phyloP scores from a whole-genome alignment of 2,329 filamentous ascomycete genomes.

The Esteya vermicola region DNA sequence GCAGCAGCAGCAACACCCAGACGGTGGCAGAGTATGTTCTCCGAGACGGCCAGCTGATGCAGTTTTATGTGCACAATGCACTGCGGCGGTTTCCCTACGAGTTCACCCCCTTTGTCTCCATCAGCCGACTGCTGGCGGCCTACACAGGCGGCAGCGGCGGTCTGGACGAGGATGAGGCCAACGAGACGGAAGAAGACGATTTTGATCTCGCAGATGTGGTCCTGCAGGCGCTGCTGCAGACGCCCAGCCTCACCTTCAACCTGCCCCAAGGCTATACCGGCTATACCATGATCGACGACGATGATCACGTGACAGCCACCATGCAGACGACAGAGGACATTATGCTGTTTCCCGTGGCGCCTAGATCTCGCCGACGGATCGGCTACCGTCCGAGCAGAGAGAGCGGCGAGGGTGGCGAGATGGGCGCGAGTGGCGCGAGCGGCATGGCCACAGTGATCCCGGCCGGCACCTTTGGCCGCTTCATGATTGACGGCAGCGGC shows the following conservation, averaged over 20 bases:
- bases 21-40: conserved; percentile 29
- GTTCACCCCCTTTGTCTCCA: conserved; percentile 36
- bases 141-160: too few species aligned
- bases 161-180: conserved; percentile 21
- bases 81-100: conserved; percentile 76
- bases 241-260: conserved; percentile 62
- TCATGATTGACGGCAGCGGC: conserved; percentile 65
- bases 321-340: conserved; percentile 54
- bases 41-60: conserved; percentile 41
- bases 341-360: conserved; percentile 42
- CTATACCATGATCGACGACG: conserved; percentile 69
- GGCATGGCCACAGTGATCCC: conserved; percentile 42
- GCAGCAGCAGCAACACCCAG: conserved; percentile 9
- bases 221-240: conserved; percentile 49
- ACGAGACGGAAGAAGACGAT: too few species aligned
- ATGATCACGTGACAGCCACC: conserved; percentile 54
- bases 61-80: conserved; percentile 50
- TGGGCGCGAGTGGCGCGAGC: neutral
- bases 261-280: conserved; percentile 58
- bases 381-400: conserved; percentile 27
- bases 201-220: conserved; percentile 31
- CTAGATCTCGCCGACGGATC: conserved; percentile 28
- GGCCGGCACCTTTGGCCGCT: conserved; percentile 50
- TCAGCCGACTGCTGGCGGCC: conserved; percentile 41
- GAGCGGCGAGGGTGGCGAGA: neutral